Evolutionary conservation across 2,329 filamentous ascomycete genomes (phyloP).

Genomic region (Talaromyces islandicus): DNA sequence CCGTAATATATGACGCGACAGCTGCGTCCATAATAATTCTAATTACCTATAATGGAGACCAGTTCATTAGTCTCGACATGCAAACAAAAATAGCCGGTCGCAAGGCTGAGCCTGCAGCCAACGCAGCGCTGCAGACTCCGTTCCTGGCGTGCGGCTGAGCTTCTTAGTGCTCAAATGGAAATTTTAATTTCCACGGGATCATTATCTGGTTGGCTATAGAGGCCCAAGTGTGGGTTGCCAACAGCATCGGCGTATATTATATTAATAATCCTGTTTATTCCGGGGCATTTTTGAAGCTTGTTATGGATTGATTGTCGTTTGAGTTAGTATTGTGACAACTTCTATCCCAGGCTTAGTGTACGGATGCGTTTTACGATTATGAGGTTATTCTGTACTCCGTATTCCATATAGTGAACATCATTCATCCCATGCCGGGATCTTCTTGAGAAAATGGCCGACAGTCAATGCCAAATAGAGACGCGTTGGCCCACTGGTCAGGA

Average conservation of each 20-base stretch:
- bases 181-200: background rate
- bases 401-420: too few species aligned
- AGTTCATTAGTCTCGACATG: background rate
- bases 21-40: background rate
- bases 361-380: too few species aligned
- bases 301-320: background rate
- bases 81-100: background rate
- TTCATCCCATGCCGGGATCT: too few species aligned
- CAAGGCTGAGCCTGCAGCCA: background rate
- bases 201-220: background rate
- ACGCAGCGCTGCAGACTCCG: background rate
- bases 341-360: too few species aligned
- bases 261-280: background rate
- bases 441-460: too few species aligned
- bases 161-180: background rate
- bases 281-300: background rate
- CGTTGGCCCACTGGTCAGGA: background rate
- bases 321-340: too few species aligned
- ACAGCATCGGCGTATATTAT: background rate
- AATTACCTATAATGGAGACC: background rate
- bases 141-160: background rate
- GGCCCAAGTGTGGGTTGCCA: background rate
- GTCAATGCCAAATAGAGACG: too few species aligned
- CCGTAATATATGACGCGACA: background rate
- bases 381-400: too few species aligned